A percentile compares a stretch with the other conserved stretches of the same genome.
Conservation (phyloP, 2,329 filamentous ascomycete genomes). For the Penicillium brevicompactum region DNA sequence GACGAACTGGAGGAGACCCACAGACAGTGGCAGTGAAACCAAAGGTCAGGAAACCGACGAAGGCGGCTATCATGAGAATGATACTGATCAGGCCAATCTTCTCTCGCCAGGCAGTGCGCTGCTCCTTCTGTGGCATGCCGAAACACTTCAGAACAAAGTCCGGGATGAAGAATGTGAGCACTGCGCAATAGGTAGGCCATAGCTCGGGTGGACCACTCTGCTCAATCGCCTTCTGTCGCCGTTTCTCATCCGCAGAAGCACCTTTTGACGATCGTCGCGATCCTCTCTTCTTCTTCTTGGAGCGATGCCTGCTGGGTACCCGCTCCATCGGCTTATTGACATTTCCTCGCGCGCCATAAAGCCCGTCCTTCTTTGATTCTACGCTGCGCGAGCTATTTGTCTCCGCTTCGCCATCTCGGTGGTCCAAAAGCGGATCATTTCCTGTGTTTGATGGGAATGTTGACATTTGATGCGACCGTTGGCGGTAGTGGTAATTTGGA, state of each 20-base stretch:
- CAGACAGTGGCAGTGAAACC: slow-evolving; percentile 93
- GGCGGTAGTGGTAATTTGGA: slow-evolving; percentile 92
- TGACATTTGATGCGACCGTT: slow-evolving; percentile 91
- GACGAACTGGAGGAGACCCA: slow-evolving; percentile 67
- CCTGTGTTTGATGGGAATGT: slow-evolving; percentile 89
- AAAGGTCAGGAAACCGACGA: slow-evolving; percentile 95
- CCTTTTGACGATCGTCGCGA: slow-evolving; percentile 63
- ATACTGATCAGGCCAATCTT: slow-evolving; percentile 97
- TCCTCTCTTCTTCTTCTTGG: slow-evolving; percentile 59
- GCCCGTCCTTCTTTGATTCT: slow-evolving; percentile 51
- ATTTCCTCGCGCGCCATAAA: slow-evolving; percentile 37
- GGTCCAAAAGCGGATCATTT: slow-evolving; percentile 80
- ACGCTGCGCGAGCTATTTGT: slow-evolving; percentile 66
- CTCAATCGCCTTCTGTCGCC: slow-evolving; percentile 61
- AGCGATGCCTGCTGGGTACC: slow-evolving; percentile 41
- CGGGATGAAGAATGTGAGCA: slow-evolving; percentile 93
- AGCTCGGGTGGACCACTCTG: slow-evolving; percentile 76
- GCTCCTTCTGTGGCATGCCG: slow-evolving; percentile 79
- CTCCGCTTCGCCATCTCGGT: slow-evolving; percentile 55
- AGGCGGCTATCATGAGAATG: slow-evolving; percentile 81
- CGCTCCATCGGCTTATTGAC: slow-evolving; percentile 47
- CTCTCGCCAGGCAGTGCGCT: slow-evolving; percentile 92
- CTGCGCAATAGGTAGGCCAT: slow-evolving; percentile 94
- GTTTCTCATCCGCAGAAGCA: slow-evolving; percentile 61
- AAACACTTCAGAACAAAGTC: slow-evolving; percentile 82